These are phyloP conservation scores for Ceratocystis ficicola DNA, from an alignment of 2,329 filamentous ascomycete species.

Conservation along the genomic window DNA sequence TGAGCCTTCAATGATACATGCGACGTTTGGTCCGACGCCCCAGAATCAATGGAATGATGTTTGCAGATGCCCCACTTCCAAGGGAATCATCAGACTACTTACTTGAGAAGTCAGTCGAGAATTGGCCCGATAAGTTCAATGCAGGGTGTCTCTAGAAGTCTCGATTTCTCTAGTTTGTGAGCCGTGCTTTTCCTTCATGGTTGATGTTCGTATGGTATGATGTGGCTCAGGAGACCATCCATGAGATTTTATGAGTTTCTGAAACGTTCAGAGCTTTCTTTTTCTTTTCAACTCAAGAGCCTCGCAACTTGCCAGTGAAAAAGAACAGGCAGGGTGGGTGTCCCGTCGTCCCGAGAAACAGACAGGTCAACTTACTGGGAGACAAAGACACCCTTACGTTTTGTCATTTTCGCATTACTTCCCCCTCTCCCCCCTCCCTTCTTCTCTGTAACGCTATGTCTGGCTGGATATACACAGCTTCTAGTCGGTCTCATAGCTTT, in stretches of 20 bases:
- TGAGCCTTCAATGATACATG: neutral
- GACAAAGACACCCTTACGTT: too few species aligned
- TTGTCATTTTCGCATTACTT: too few species aligned
- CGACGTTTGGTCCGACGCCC: neutral
- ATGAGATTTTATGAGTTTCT: neutral
- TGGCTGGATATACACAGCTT: too few species aligned
- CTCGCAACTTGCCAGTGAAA: neutral
- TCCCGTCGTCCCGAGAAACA: neutral
- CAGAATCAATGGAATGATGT: constrained; percentile 17
- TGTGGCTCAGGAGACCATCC: neutral
- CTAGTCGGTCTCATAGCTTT: too few species aligned
- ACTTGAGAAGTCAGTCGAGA: neutral
- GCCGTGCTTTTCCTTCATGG: neutral
- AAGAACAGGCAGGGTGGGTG: neutral
- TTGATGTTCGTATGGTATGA: neutral
- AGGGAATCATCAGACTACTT: constrained; percentile 12
- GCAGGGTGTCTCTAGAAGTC: constrained; percentile 6
- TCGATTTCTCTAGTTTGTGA: neutral
- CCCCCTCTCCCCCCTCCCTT: too few species aligned
- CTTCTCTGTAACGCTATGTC: too few species aligned
- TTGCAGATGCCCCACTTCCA: constrained; percentile 17
- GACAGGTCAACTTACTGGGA: too few species aligned
- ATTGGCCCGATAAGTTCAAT: constrained; percentile 7
- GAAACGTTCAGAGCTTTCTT: neutral
- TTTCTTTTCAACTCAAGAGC: neutral